Evolutionary conservation across 169 alveolate species (phyloP).

Genomic region (Plasmodium billcollinsi): DNA sequence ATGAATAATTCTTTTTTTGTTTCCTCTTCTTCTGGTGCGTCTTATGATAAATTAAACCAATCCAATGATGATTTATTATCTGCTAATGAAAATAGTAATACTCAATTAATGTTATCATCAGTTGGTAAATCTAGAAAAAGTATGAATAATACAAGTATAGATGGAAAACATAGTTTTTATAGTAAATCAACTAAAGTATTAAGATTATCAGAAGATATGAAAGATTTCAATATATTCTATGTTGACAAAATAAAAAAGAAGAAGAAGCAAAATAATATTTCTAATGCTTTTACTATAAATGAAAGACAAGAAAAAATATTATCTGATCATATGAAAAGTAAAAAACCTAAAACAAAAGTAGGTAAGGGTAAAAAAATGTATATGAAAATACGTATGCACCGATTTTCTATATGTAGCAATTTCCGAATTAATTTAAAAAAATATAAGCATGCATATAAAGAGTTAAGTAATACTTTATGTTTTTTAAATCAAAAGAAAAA

Average conservation of each 20-base stretch:
- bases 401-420: conserved; percentile 58
- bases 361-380: not conserved
- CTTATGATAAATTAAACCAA: not conserved
- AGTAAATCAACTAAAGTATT: conserved; percentile 55
- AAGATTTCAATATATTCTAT: not conserved
- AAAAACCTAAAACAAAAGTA: too few species aligned
- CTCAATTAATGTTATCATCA: conserved; percentile 61
- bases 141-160: conserved; percentile 29
- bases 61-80: conserved; percentile 32
- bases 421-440: conserved; percentile 53
- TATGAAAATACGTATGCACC: conserved; percentile 73
- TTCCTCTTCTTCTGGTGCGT: conserved; percentile 65
- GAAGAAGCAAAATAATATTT: not conserved
- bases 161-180: conserved; percentile 48
- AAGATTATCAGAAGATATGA: conserved; percentile 23
- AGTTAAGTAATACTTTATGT: not conserved
- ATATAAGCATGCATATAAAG: conserved; percentile 67
- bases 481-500: conserved; percentile 40
- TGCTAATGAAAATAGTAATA: conserved; percentile 26
- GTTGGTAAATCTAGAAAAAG: conserved; percentile 59
- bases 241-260: not conserved
- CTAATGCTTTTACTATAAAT: not conserved
- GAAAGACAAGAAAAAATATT: not conserved
- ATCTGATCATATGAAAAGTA: too few species aligned
- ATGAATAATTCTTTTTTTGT: conserved; percentile 71